Conservation (phyloP, 345 rosid species). For the Aegle marmelos region DNA sequence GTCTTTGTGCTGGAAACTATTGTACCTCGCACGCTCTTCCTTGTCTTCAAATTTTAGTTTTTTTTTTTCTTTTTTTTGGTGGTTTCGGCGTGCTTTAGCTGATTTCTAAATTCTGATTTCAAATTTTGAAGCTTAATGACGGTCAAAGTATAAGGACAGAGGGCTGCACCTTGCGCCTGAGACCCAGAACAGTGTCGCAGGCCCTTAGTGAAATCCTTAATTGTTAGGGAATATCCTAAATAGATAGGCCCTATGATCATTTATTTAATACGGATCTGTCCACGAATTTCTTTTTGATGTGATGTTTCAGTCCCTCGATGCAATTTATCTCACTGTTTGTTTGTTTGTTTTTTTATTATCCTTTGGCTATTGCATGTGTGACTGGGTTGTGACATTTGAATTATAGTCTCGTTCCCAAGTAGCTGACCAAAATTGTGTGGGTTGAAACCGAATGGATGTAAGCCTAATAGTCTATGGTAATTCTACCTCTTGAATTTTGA, state of each 20-base stretch:
- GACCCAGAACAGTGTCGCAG: too few relatives aligned
- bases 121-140: neutral
- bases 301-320: neutral
- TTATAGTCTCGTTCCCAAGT: neutral
- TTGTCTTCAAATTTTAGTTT: neutral
- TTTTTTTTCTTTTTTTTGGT: neutral
- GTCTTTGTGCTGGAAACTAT: neutral
- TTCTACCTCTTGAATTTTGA: neutral
- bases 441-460: neutral
- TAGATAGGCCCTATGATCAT: neutral
- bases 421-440: neutral
- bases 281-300: neutral
- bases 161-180: too few relatives aligned
- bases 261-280: neutral
- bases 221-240: neutral
- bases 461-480: neutral
- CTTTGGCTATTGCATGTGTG: neutral
- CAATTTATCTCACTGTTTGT: neutral
- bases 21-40: neutral
- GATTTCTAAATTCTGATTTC: neutral
- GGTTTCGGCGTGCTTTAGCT: neutral
- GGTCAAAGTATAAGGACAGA: neutral
- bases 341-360: neutral
- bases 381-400: neutral
- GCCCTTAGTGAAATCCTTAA: too few relatives aligned